A percentile compares a stretch with the other conserved stretches of the same genome.
Conservation (phyloP, 73 alveolate species). For the Paramecium biaurelia region DNA sequence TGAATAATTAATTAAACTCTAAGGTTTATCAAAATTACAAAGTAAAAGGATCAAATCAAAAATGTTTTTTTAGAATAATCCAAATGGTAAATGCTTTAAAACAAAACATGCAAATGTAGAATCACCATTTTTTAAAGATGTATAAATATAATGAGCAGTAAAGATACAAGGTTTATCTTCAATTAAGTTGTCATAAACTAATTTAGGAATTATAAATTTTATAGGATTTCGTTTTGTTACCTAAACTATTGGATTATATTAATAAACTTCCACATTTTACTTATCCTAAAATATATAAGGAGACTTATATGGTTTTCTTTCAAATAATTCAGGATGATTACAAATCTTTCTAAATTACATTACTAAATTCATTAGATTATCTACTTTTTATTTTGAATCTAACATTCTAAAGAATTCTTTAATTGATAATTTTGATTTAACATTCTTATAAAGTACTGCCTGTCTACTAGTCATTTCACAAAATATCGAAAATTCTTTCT, state of each 20-base stretch:
- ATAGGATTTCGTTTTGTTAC: slow-evolving; percentile 74
- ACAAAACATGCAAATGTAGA: background rate
- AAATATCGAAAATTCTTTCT: slow-evolving; percentile 83
- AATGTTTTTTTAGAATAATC: background rate
- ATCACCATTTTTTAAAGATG: background rate
- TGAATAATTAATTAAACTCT: background rate
- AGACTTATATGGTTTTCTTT: slow-evolving; percentile 89
- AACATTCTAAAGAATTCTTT: slow-evolving; percentile 90
- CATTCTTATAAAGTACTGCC: slow-evolving; percentile 85
- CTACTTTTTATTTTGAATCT: slow-evolving; percentile 91
- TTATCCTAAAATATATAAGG: slow-evolving; percentile 85
- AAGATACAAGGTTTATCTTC: background rate
- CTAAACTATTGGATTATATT: slow-evolving; percentile 56
- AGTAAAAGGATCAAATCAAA: background rate
- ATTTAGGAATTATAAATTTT: slow-evolving; percentile 79
- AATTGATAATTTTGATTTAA: slow-evolving; percentile 86
- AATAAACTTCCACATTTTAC: slow-evolving; percentile 64
- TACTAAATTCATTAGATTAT: slow-evolving; percentile 94
- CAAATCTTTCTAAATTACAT: slow-evolving; percentile 97
- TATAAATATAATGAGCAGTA: slow-evolving; percentile 21
- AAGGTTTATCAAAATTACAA: background rate
- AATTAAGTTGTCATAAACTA: slow-evolving; percentile 77
- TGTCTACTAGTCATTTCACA: slow-evolving; percentile 97
- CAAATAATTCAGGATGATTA: slow-evolving; percentile 97
- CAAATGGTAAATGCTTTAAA: background rate